These are phyloP conservation scores for Metschnikowia borealis DNA, from an alignment of 805 yeast genomes.

Conservation along the genomic window DNA sequence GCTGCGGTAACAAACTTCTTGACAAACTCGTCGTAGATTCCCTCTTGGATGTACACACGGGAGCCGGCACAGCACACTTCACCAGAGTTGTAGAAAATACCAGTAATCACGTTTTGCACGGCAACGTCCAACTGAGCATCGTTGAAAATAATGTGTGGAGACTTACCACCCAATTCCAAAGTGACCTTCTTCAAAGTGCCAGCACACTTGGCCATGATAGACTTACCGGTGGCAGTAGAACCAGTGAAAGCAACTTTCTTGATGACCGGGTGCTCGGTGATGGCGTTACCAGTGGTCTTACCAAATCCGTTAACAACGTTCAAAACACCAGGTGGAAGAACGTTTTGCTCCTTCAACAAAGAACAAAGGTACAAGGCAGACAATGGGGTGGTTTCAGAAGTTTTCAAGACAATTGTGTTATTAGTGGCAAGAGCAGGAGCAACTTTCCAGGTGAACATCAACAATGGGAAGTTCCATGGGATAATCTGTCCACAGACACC, in stretches of 20 bases:
- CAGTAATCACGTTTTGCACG: conserved; percentile 68
- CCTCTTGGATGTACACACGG: conserved; percentile 82
- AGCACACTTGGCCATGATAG: conserved; percentile 78
- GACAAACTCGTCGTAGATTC: conserved; percentile 73
- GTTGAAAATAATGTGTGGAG: conserved; percentile 83
- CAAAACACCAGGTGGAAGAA: conserved; percentile 81
- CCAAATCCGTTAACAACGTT: conserved; percentile 88
- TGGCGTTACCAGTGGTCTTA: conserved; percentile 75
- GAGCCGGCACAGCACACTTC: conserved; percentile 96
- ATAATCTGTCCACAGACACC: conserved; percentile 96
- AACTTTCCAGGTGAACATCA: conserved; percentile 92
- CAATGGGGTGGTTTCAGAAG: conserved; percentile 90
- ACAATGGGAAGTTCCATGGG: conserved; percentile 95
- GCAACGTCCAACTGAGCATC: conserved; percentile 81
- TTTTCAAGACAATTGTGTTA: conserved; percentile 80
- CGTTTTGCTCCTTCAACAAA: conserved; percentile 74
- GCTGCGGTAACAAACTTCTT: conserved; percentile 58
- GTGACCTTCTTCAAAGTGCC: conserved; percentile 81
- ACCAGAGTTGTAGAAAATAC: conserved; percentile 92
- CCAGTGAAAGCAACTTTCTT: conserved; percentile 95
- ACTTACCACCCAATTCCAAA: conserved; percentile 94
- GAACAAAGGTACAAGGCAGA: conserved; percentile 75
- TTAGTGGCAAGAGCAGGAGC: conserved; percentile 93
- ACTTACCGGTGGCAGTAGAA: conserved; percentile 86
- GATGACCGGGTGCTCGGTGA: conserved; percentile 72